phyloP scores from a whole-genome alignment of 2,329 filamentous ascomycete genomes.

The Talaromyces sp. region DNA sequence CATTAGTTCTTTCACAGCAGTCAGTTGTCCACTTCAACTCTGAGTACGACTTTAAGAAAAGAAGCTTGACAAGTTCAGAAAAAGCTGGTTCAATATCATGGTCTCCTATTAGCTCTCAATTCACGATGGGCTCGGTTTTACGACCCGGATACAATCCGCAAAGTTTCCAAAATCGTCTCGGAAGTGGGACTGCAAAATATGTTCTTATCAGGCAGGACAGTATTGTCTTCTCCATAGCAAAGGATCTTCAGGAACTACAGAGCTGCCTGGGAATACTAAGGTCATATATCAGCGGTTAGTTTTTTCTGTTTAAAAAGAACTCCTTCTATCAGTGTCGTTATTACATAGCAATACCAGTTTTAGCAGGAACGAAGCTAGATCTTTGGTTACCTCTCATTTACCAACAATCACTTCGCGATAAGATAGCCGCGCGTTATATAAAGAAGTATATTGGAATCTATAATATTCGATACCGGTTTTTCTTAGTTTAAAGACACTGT shows the following conservation, averaged over 20 bases:
- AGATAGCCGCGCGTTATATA: too few relatives aligned
- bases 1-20: neutral
- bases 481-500: too few relatives aligned
- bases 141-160: neutral
- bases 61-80: neutral
- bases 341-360: too few relatives aligned
- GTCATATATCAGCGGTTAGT: neutral
- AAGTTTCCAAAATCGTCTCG: neutral
- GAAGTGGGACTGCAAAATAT: neutral
- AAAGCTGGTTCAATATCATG: neutral
- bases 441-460: too few relatives aligned
- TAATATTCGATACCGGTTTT: too few relatives aligned
- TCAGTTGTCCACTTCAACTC: neutral
- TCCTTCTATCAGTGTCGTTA: neutral
- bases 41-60: neutral
- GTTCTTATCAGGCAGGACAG: neutral
- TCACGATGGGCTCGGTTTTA: neutral
- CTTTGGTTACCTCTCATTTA: too few relatives aligned
- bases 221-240: neutral
- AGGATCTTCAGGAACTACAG: neutral
- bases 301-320: neutral
- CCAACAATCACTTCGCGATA: too few relatives aligned
- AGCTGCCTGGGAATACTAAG: neutral
- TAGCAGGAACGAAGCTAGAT: too few relatives aligned
- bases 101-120: neutral